Percentiles rank a stretch among this genome's conserved stretches.
These are phyloP conservation scores for Grifola frondosa DNA, from an alignment of 1,284 basidiomycete genomes.

Conservation along the genomic window DNA sequence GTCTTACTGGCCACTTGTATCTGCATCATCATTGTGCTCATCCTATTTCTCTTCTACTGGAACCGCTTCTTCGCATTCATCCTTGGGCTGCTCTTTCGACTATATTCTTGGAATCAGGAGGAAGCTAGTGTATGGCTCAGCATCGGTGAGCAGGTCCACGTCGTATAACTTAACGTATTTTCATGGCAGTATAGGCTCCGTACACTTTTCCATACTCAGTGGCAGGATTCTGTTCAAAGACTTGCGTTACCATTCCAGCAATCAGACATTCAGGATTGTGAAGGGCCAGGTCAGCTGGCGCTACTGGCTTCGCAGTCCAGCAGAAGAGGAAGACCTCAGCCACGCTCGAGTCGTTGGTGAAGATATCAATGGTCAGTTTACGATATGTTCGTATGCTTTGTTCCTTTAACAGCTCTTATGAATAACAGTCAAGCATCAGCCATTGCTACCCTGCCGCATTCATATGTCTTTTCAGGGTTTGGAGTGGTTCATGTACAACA, in stretches of 20 bases:
- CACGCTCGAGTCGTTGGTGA: conserved; percentile 53
- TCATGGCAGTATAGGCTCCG: conserved; percentile 55
- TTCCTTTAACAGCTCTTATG: not conserved
- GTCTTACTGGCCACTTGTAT: conserved; percentile 72
- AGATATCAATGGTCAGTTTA: conserved; percentile 40
- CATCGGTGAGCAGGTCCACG: conserved; percentile 52
- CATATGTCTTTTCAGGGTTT: conserved; percentile 78
- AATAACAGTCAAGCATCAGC: conserved; percentile 27
- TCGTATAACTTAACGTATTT: not conserved
- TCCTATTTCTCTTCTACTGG: conserved; percentile 87
- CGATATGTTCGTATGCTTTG: not conserved
- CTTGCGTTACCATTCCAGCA: conserved; percentile 85
- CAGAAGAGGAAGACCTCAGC: conserved; percentile 63
- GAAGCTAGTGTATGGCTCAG: conserved; percentile 74
- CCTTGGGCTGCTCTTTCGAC: conserved; percentile 57
- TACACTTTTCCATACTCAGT: conserved; percentile 86
- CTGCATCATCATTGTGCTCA: conserved; percentile 67
- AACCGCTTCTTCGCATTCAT: conserved; percentile 78
- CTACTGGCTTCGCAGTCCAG: conserved; percentile 83
- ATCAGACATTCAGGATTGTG: conserved; percentile 80
- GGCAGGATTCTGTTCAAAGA: conserved; percentile 87
- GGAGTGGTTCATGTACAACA: conserved; percentile 90
- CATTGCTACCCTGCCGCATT: conserved; percentile 70
- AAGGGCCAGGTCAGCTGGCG: conserved; percentile 87
- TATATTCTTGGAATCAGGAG: conserved; percentile 71